These are phyloP conservation scores for Mrakia blollopis DNA, from an alignment of 768 basidiomycete species.

Conservation along the genomic window DNA sequence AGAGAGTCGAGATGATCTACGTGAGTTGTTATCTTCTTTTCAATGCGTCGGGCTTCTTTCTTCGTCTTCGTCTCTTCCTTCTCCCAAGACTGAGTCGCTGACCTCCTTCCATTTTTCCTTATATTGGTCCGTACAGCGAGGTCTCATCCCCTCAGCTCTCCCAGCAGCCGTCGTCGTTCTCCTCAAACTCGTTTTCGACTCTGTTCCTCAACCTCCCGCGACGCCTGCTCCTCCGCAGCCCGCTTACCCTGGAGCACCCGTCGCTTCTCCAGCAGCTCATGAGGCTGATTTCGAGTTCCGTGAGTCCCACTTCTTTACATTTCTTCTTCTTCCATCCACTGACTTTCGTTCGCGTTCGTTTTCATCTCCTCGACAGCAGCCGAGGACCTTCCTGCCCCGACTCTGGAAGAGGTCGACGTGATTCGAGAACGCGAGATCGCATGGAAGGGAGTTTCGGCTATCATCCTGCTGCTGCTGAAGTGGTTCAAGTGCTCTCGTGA, in stretches of 20 bases:
- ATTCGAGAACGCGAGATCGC: conserved; percentile 94
- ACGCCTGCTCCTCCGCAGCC: neutral
- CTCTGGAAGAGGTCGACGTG: conserved; percentile 86
- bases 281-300: conserved; percentile 21
- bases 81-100: neutral
- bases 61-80: neutral
- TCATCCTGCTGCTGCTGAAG: conserved; percentile 79
- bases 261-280: conserved; percentile 46
- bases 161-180: conserved; percentile 89
- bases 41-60: too few relatives aligned
- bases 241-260: neutral
- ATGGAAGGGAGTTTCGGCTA: conserved; percentile 93
- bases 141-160: conserved; percentile 67
- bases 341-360: neutral
- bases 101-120: neutral
- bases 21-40: conserved; percentile 51
- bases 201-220: conserved; percentile 56
- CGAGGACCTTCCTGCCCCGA: conserved; percentile 52
- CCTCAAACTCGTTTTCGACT: conserved; percentile 84
- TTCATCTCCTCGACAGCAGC: conserved; percentile 22
- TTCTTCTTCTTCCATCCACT: neutral
- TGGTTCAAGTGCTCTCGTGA: conserved; percentile 99
- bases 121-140: conserved; percentile 53
- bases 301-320: neutral
- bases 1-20: conserved; percentile 87